phyloP scores from a whole-genome alignment of 352 stramenopile species.

The Phytopythium vexans region DNA sequence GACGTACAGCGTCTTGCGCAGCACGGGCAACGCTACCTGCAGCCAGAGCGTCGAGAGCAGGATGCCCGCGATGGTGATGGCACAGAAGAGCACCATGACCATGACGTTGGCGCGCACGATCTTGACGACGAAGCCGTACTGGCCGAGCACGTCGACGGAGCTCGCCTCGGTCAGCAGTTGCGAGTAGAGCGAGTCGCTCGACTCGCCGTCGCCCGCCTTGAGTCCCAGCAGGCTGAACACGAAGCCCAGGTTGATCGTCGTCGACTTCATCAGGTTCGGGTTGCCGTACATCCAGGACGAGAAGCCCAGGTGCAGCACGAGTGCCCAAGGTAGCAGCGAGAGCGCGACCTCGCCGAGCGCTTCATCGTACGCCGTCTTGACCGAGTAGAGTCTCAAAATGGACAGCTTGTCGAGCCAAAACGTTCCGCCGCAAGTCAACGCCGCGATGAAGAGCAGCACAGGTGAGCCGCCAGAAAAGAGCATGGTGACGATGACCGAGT shows the following conservation, averaged over 20 bases:
- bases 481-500: slow-evolving; percentile 85
- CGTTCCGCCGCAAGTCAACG: slow-evolving; percentile 51
- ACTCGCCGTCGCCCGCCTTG: slow-evolving; percentile 23
- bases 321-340: slow-evolving; percentile 59
- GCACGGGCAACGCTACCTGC: slow-evolving; percentile 45
- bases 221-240: slow-evolving; percentile 33
- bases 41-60: slow-evolving; percentile 57
- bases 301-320: slow-evolving; percentile 67
- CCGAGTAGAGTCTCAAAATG: slow-evolving; percentile 70
- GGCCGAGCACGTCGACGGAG: slow-evolving; percentile 46
- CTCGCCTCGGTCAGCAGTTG: slow-evolving; percentile 32
- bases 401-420: slow-evolving; percentile 85
- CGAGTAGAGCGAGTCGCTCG: slow-evolving; percentile 38
- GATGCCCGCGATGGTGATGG: slow-evolving; percentile 43
- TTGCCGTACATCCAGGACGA: slow-evolving; percentile 87
- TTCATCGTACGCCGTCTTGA: slow-evolving; percentile 82
- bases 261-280: slow-evolving; percentile 47
- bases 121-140: slow-evolving; percentile 63
- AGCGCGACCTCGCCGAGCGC: slow-evolving; percentile 61
- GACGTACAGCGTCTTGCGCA: slow-evolving; percentile 36
- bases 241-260: slow-evolving; percentile 39
- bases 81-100: slow-evolving; percentile 68
- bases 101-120: slow-evolving; percentile 70
- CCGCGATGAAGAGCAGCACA: slow-evolving; percentile 73
- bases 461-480: slow-evolving; percentile 81